Evolutionary conservation across 202 grass and related monocot genomes (phyloP).

Genomic region (Hordeum pubiflorum): DNA sequence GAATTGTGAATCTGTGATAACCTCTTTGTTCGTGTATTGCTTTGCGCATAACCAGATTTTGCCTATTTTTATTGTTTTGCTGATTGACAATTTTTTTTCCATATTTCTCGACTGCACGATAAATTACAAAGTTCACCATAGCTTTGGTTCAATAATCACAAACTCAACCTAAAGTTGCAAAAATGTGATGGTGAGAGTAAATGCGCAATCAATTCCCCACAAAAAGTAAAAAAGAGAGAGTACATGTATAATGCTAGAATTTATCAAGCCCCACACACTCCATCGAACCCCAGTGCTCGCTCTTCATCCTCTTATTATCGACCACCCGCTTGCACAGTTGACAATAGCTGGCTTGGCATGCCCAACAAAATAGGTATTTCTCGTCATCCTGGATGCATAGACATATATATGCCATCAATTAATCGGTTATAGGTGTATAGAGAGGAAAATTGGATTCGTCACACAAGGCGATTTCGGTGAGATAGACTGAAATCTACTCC

Average conservation of each 20-base stretch:
- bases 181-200: not conserved
- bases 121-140: too few relatives aligned
- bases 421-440: not conserved
- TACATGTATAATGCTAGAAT: not conserved
- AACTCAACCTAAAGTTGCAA: not conserved
- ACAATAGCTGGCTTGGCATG: conserved; percentile 51
- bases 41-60: too few relatives aligned
- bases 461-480: too few relatives aligned
- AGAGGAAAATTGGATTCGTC: not conserved
- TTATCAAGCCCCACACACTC: conserved; percentile 16
- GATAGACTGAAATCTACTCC: not conserved
- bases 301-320: not conserved
- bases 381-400: conserved; percentile 36
- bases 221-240: too few relatives aligned
- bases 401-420: not conserved
- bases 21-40: too few relatives aligned
- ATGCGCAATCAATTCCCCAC: too few relatives aligned
- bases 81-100: too few relatives aligned
- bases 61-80: too few relatives aligned
- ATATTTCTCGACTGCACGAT: too few relatives aligned
- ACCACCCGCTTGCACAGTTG: conserved; percentile 40
- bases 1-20: too few relatives aligned
- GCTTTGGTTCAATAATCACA: too few relatives aligned
- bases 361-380: conserved; percentile 69
- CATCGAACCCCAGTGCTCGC: conserved; percentile 31